These are phyloP conservation scores for Candida sojae DNA, from an alignment of 1,139 yeast species.

Conservation along the genomic window DNA sequence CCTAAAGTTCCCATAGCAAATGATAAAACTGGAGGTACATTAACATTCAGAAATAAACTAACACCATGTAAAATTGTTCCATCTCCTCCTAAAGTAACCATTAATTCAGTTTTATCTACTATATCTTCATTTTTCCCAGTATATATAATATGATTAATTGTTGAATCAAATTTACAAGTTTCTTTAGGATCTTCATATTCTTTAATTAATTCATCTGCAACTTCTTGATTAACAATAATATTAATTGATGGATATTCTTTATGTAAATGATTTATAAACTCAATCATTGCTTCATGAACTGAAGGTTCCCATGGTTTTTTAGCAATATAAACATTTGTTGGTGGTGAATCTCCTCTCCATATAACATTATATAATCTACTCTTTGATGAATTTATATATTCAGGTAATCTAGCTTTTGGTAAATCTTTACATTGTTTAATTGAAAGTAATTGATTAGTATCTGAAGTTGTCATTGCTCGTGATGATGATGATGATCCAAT, in stretches of 20 bases:
- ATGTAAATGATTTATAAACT: constrained; percentile 59
- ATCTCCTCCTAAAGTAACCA: constrained; percentile 92
- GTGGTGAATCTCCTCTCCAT: constrained; percentile 40
- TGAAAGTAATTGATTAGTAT: background rate
- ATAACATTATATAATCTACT: constrained; percentile 33
- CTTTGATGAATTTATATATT: constrained; percentile 13
- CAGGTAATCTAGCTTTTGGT: constrained; percentile 13
- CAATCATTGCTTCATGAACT: constrained; percentile 67
- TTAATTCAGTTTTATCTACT: constrained; percentile 59
- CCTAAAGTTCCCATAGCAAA: constrained; percentile 93
- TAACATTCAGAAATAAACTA: constrained; percentile 60
- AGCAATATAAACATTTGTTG: constrained; percentile 73
- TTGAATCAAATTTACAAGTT: constrained; percentile 9
- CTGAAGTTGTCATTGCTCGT: background rate
- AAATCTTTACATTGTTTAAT: constrained; percentile 12
- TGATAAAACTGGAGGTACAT: constrained; percentile 86
- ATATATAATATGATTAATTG: constrained; percentile 24
- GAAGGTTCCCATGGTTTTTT: constrained; percentile 79
- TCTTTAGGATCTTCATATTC: constrained; percentile 21
- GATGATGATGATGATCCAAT: background rate
- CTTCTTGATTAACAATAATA: constrained; percentile 74
- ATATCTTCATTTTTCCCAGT: constrained; percentile 65
- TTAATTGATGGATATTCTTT: constrained; percentile 67
- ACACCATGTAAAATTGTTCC: constrained; percentile 86
- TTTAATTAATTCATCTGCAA: constrained; percentile 66